Conservation (phyloP, 2,329 filamentous ascomycete species). For the Calycina marina region DNA sequence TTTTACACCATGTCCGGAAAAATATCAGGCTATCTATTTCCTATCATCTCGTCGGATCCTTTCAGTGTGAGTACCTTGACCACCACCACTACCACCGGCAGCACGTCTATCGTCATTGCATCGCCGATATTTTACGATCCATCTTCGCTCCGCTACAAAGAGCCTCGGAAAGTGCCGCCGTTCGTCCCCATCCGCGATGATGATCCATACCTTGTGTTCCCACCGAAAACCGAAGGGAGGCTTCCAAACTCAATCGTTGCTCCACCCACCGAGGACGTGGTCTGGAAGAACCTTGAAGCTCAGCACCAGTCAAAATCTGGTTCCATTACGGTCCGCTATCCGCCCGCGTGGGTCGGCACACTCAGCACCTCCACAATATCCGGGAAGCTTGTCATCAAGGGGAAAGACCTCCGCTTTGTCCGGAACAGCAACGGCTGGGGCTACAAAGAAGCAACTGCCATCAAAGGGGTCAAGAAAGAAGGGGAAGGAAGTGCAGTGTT, state of each 20-base stretch:
- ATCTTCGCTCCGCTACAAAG: background rate
- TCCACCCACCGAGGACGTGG: background rate
- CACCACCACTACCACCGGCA: slow-evolving; percentile 15
- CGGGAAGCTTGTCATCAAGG: slow-evolving; percentile 12
- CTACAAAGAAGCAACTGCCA: slow-evolving; percentile 10
- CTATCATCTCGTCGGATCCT: slow-evolving; percentile 10
- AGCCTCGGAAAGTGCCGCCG: slow-evolving; percentile 2
- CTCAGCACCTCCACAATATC: slow-evolving; percentile 14
- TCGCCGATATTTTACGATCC: too few relatives aligned
- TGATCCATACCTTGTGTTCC: slow-evolving; percentile 11
- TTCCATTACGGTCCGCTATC: slow-evolving; percentile 13
- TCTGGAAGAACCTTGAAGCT: slow-evolving; percentile 7
- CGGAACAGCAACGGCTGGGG: slow-evolving; percentile 12
- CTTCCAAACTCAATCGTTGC: background rate
- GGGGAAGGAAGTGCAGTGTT: slow-evolving; percentile 12
- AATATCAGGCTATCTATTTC: slow-evolving; percentile 12
- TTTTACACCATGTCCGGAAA: slow-evolving; percentile 14
- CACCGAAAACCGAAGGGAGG: background rate
- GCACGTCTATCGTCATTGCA: slow-evolving; percentile 10
- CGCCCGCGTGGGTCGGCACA: slow-evolving; percentile 15
- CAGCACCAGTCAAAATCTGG: slow-evolving; percentile 13
- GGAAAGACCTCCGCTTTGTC: slow-evolving; percentile 13
- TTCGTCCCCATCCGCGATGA: slow-evolving; percentile 7
- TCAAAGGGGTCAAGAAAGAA: slow-evolving; percentile 13
- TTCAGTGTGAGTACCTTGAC: slow-evolving; percentile 9